phyloP scores from a whole-genome alignment of 257 asterid species.

The Mitragyna speciosa region DNA sequence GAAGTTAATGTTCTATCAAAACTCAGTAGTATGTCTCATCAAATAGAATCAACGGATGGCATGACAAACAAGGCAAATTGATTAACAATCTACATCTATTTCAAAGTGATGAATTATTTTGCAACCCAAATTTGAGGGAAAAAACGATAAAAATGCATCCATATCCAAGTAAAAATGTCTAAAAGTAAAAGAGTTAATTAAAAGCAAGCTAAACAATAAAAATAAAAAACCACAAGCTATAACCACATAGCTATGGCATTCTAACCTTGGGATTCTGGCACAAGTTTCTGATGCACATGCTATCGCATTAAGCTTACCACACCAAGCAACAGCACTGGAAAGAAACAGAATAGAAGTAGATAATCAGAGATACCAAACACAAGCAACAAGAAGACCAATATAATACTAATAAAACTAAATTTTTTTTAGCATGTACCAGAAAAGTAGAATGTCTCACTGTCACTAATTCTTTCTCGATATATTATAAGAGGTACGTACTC shows the following conservation, averaged over 20 bases:
- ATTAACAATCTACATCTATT: background rate
- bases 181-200: background rate
- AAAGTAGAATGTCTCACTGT: background rate
- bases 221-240: background rate
- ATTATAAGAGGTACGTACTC: too few relatives aligned
- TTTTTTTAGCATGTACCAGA: background rate
- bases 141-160: background rate
- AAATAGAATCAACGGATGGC: background rate
- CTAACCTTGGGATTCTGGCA: conserved; percentile 96
- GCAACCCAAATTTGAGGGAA: background rate
- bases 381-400: background rate
- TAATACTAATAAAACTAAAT: background rate
- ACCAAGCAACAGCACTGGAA: conserved; percentile 97
- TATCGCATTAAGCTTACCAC: conserved; percentile 89
- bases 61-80: background rate
- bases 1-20: too few relatives aligned
- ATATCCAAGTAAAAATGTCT: background rate
- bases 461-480: background rate
- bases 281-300: conserved; percentile 99
- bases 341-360: background rate
- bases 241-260: background rate
- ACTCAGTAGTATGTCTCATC: background rate
- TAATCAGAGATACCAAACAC: background rate
- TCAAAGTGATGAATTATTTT: background rate
- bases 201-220: background rate